Evolutionary conservation across 116 monocot genomes (phyloP).

Genomic region (Thalassia testudinum): DNA sequence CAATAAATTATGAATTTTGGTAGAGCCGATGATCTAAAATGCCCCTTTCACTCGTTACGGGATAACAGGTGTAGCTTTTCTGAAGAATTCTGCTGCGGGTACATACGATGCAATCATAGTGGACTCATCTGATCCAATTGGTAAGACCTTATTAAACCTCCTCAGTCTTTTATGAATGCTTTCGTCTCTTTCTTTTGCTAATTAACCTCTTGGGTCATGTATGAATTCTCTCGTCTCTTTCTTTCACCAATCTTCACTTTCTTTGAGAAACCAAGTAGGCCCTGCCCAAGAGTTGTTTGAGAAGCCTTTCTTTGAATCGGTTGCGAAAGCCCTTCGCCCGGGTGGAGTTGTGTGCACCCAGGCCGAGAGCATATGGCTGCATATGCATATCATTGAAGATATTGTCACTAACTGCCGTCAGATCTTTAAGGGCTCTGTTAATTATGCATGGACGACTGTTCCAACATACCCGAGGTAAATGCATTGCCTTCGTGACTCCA

Average conservation of each 20-base stretch:
- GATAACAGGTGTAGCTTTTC: conserved; percentile 56
- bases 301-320: conserved; percentile 68
- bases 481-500: no score
- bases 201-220: background rate
- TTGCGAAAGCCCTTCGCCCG: conserved; percentile 54
- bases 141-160: conserved; percentile 6
- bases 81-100: conserved; percentile 40
- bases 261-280: conserved; percentile 12
- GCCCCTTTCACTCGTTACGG: no score
- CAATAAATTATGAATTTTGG: no score
- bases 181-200: background rate
- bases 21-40: no score
- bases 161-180: background rate
- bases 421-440: conserved; percentile 60
- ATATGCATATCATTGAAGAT: conserved; percentile 80
- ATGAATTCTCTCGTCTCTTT: background rate
- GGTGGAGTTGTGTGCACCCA: conserved; percentile 71
- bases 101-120: conserved; percentile 72
- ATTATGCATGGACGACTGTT: conserved; percentile 75
- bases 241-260: background rate
- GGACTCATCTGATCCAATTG: conserved; percentile 71
- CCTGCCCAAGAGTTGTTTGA: conserved; percentile 73
- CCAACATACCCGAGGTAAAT: conserved; percentile 65
- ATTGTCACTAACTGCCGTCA: conserved; percentile 51
- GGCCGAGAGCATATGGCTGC: conserved; percentile 78